Base-by-base conservation (phyloP, 345 rosid genomes). In the Gossypium longicalyx region DNA sequence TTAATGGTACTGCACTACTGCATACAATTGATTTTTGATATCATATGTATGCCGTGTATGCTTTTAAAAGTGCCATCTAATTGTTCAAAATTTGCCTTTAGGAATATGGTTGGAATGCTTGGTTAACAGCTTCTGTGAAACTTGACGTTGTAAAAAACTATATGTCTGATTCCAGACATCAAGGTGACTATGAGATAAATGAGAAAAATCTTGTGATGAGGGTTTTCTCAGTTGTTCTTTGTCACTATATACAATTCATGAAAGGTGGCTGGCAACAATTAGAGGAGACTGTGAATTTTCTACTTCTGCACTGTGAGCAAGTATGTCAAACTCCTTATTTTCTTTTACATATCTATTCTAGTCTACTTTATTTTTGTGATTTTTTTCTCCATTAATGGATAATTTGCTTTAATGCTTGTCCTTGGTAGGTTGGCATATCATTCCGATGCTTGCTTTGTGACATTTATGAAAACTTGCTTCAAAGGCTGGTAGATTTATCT, bases 261-360 rank as follows among this genome's bases (percentile, higher is more conserved):
- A 94, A 92, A 88, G 98, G 98, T 74, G 98, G 98, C 77, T 94
- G 98, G 98, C 97, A 90, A 77, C 95, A 86, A 60, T 79, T 94
- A 74, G 98, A 94, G 79, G 98, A 92, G 83, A 90, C 97, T 29
- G 85, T 86, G 79, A 92, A 90, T 89, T 92, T 92, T 83, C 81
- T 94, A 52, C 87, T 89, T 44, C 72, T 87, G 84, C 87, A 87
- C 74, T 82, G 76, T 75, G 89, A 88, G 82, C 86, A 85, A 80
- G 98, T 94, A 91, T 72, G 87, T 79, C 51, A 70, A 71, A 70
- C 66, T 41, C 67, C 66, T 22, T 8, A 72, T 73, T 48, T 49
- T 15, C 44, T 17, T 22, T 29, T n/a, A 19, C 22, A 1, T 17
- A 25, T 49, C 45, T 71, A 51, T 63, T 49, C 38, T 25, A 52